A percentile compares a stretch with the other conserved stretches of the same genome.
Evolutionary conservation across 23 red algal species (phyloP).

Genomic region (Gracilaria vermiculophylla): DNA sequence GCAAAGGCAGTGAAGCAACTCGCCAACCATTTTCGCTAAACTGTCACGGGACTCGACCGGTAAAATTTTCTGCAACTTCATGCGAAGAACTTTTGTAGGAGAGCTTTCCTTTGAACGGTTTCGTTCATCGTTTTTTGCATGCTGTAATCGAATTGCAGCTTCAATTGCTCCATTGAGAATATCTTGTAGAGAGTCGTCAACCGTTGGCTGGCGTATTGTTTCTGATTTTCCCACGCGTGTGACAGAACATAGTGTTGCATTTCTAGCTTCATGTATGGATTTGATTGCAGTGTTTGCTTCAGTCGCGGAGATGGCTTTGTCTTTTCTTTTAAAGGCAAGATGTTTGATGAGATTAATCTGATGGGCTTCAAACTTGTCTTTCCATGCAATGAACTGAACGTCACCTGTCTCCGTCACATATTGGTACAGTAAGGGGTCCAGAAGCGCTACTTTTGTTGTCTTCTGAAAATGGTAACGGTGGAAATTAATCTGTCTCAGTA

Average conservation of each 20-base stretch:
- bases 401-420: not conserved
- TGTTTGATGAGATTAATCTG: constrained; percentile 50
- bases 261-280: constrained; percentile 6
- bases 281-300: constrained; percentile 32
- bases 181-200: not conserved
- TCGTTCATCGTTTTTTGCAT: not conserved
- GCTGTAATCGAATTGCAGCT: not conserved
- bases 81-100: not conserved
- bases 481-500: constrained; percentile 63
- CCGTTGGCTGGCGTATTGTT: too few species aligned
- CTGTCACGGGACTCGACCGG: not conserved
- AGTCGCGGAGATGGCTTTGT: constrained; percentile 22
- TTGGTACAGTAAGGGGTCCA: not conserved
- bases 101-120: not conserved
- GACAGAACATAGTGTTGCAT: not conserved
- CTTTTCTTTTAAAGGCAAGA: constrained; percentile 56
- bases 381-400: not conserved
- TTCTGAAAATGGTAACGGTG: constrained; percentile 54
- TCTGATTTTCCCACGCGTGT: not conserved
- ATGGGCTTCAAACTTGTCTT: constrained; percentile 31
- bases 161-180: not conserved
- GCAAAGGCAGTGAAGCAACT: constrained; percentile 1
- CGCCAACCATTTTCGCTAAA: not conserved
- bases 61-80: not conserved
- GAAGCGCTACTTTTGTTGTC: not conserved